These are phyloP conservation scores for Knoxia roxburghii DNA, from an alignment of 257 asterid species.

Conservation along the genomic window DNA sequence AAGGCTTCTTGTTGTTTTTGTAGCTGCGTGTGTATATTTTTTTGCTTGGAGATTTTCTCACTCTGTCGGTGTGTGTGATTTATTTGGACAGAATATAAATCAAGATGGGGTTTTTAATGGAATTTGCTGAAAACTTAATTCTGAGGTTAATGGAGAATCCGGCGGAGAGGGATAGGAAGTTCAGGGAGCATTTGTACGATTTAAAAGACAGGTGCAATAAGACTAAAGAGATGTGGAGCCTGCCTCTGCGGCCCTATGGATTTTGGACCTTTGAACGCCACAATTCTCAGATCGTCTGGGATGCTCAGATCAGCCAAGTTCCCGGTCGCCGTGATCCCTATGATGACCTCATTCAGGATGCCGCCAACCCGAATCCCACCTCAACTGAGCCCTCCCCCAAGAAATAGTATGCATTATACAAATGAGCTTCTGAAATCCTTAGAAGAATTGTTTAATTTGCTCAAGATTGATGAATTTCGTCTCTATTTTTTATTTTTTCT, in stretches of 20 bases:
- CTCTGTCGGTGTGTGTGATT: neutral
- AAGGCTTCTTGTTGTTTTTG: neutral
- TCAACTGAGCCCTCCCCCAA: slow-evolving; percentile 26
- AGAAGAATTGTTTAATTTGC: too few relatives aligned
- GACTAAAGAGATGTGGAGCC: slow-evolving; percentile 62
- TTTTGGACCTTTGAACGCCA: slow-evolving; percentile 87
- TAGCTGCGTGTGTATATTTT: too few relatives aligned
- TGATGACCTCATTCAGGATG: slow-evolving; percentile 53
- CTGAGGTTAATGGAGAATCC: slow-evolving; percentile 85
- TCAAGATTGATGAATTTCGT: too few relatives aligned
- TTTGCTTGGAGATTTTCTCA: neutral
- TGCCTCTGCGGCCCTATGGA: slow-evolving; percentile 79
- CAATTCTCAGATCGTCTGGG: slow-evolving; percentile 67
- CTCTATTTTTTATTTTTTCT: neutral
- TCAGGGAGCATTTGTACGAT: slow-evolving; percentile 57
- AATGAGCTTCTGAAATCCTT: too few relatives aligned
- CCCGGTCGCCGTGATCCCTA: slow-evolving; percentile 85
- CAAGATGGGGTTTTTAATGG: slow-evolving; percentile 73
- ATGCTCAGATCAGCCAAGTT: slow-evolving; percentile 75
- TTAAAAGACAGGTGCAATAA: slow-evolving; percentile 43
- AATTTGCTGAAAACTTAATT: slow-evolving; percentile 73
- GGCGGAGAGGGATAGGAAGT: slow-evolving; percentile 57
- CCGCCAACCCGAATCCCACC: slow-evolving; percentile 11
- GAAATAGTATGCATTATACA: slow-evolving; percentile 14
- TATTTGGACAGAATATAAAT: neutral